These are phyloP conservation scores for Laburnicola sp. DNA, from an alignment of 2,329 filamentous ascomycete genomes.

Conservation along the genomic window DNA sequence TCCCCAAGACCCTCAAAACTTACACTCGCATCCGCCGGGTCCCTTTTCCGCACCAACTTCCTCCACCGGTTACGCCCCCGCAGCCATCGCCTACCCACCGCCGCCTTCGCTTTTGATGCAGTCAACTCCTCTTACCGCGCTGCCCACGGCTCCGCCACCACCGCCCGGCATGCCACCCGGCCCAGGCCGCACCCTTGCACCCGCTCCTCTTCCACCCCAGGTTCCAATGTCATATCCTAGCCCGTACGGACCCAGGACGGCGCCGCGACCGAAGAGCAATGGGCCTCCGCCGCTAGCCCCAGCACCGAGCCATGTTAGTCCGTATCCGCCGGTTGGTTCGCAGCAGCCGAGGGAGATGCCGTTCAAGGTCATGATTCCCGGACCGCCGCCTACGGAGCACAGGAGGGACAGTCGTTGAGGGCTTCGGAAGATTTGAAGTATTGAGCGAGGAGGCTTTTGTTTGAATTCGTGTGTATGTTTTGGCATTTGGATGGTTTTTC, in stretches of 20 bases:
- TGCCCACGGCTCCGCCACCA: conserved; percentile 13
- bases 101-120: conserved; percentile 33
- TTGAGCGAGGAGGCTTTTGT: no score
- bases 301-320: conserved; percentile 34
- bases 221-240: conserved; percentile 17
- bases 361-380: conserved; percentile 39
- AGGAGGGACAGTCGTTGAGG: conserved; percentile 34
- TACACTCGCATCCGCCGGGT: conserved; percentile 24
- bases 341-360: conserved; percentile 24
- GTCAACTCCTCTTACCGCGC: conserved; percentile 32
- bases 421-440: no score
- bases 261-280: conserved; percentile 15
- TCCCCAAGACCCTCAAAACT: conserved; percentile 19
- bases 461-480: no score
- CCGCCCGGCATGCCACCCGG: conserved; percentile 5
- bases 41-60: conserved; percentile 25
- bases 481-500: no score
- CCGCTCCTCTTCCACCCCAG: conserved; percentile 26
- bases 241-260: conserved; percentile 20
- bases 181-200: conserved; percentile 26
- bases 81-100: conserved; percentile 15
- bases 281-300: conserved; percentile 32
- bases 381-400: conserved; percentile 26
- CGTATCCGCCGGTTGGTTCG: conserved; percentile 28
- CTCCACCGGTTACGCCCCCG: conserved; percentile 24